These are phyloP conservation scores for Saccharomyces hybrid DNA, from an alignment of 1,139 yeast species.

Conservation along the genomic window DNA sequence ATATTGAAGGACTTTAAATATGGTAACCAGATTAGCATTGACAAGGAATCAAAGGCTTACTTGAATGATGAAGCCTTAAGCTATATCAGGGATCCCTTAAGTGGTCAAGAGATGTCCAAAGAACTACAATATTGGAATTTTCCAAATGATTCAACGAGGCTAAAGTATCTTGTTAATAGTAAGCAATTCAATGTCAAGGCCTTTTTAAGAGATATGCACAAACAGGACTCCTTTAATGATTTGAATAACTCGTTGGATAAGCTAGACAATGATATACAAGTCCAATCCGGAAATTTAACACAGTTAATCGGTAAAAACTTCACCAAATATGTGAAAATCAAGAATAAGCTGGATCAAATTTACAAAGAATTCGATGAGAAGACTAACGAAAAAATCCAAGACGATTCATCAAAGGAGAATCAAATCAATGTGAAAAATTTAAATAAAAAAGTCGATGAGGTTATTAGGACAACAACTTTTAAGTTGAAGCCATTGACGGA, in stretches of 20 bases:
- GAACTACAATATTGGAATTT: conserved; percentile 38
- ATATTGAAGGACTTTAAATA: conserved; percentile 28
- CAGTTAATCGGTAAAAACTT: conserved; percentile 66
- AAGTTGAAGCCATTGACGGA: conserved; percentile 72
- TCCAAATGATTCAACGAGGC: conserved; percentile 34
- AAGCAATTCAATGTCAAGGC: conserved; percentile 64
- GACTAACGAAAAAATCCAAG: conserved; percentile 11
- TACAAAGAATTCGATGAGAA: conserved; percentile 40
- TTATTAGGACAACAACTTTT: conserved; percentile 51
- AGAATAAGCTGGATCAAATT: conserved; percentile 55
- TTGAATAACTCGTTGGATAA: conserved; percentile 48
- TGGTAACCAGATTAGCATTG: conserved; percentile 22
- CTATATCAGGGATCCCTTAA: conserved; percentile 45
- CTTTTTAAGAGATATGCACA: conserved; percentile 64
- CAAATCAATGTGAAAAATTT: conserved; percentile 35
- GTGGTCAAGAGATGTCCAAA: conserved; percentile 40
- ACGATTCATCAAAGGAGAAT: conserved; percentile 20
- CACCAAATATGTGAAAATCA: conserved; percentile 66
- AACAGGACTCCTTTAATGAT: conserved; percentile 59
- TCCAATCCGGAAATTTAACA: conserved; percentile 60
- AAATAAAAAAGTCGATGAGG: conserved; percentile 41
- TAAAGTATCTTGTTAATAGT: conserved; percentile 59
- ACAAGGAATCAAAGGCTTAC: conserved; percentile 18
- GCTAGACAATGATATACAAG: conserved; percentile 54
- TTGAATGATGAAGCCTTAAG: conserved; percentile 21